These are phyloP conservation scores for Achaetomiella virescens DNA, from an alignment of 495 filamentous ascomycete genomes.

Conservation along the genomic window DNA sequence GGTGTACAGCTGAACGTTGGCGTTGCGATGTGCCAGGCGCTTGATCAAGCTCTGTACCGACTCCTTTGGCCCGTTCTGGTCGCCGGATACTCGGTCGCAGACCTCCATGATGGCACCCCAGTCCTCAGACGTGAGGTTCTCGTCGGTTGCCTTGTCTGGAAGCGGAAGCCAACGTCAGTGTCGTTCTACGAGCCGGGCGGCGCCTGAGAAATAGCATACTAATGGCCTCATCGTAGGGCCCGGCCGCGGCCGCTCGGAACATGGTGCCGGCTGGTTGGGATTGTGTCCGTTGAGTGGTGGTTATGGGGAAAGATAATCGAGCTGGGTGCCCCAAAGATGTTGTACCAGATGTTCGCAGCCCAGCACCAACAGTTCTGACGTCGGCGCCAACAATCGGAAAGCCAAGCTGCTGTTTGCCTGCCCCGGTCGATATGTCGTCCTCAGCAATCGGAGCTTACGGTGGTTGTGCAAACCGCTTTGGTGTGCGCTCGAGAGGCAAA, in stretches of 20 bases:
- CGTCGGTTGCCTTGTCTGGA: constrained; percentile 93
- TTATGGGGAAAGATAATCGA: neutral
- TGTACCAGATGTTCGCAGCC: neutral
- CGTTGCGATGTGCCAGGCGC: constrained; percentile 90
- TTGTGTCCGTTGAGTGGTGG: neutral
- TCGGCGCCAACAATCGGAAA: neutral
- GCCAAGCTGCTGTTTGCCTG: neutral
- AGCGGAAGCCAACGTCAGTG: constrained; percentile 7
- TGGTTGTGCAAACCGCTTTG: neutral
- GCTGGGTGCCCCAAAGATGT: neutral
- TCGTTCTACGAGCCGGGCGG: neutral
- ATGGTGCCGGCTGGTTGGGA: constrained; percentile 27
- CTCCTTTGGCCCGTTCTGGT: constrained; percentile 70
- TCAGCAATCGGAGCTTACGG: too few species aligned
- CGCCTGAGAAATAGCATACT: constrained; percentile 29
- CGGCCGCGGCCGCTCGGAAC: constrained; percentile 47
- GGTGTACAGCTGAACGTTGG: constrained; percentile 98
- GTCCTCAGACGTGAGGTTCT: constrained; percentile 96
- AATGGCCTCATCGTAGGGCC: constrained; percentile 48
- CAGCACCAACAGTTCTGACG: neutral
- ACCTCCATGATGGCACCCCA: constrained; percentile 99
- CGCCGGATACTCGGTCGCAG: constrained; percentile 75
- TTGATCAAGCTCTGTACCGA: constrained; percentile 93
- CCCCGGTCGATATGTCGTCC: neutral
- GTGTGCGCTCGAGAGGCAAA: neutral